Base-by-base conservation (phyloP, 805 yeast genomes). In the Candida dajiaensis region DNA sequence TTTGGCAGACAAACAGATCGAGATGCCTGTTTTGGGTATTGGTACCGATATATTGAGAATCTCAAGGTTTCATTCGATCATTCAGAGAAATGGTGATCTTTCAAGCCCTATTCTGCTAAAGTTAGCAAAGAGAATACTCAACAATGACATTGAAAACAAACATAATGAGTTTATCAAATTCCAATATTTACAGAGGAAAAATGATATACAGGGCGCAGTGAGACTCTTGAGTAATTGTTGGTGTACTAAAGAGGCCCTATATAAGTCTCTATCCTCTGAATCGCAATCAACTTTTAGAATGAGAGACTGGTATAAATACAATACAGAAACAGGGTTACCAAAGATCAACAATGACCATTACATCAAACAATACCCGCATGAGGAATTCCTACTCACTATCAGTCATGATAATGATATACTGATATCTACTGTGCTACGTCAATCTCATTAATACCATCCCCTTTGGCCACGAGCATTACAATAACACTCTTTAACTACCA, bases 191-290 rank as follows among this genome's bases (percentile, higher is more conserved):
- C 50, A 47, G 15, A 21, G 46, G 1, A 38, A 35, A 3, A 36
- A 57, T 8, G 59, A 67, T n/a, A 12, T 56, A 1, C 58, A 54
- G 1, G 50, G 56, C 9, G 59, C 69, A 37, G 61, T 67, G 9
- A 58, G 59, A 31, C 57, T 69, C 4, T 60, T 85, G 18, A 76
- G 87, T 1, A 78, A 80, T 1, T 54, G 76, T 18, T 86, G 95
- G 95, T 82, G 89, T 10, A 67, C 77, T 9, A 86, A 86, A 53
- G 95, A 86, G 55, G 90, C 94, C 1, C 57, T 84, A 9, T 86
- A 69, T 61, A 86, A 86, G 61, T 70, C 82, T 0, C 61, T 86
- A 47, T 76, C 72, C 41, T 43, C 54, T 1, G 50, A 50, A 3
- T 77, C 74, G 36, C 94, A 86, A 59, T 42, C 43, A n/a, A 8